These are phyloP conservation scores for Pichia sp. DNA, from an alignment of 1,139 yeast genomes.

Conservation along the genomic window DNA sequence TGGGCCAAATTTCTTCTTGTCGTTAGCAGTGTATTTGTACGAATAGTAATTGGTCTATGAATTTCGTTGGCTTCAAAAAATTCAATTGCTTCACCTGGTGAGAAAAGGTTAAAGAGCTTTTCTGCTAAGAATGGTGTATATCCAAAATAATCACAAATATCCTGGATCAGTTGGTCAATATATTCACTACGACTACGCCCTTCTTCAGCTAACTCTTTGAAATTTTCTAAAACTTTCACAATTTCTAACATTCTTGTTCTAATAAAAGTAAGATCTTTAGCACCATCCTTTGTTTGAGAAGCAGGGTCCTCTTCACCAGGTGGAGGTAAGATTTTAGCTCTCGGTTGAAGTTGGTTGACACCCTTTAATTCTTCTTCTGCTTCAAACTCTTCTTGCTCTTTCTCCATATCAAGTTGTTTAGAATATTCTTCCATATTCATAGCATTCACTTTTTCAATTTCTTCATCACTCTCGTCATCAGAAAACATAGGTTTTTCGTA, in stretches of 20 bases:
- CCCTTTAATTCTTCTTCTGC: slow-evolving; percentile 69
- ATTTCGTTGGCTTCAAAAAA: slow-evolving; percentile 98
- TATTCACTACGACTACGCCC: slow-evolving; percentile 83
- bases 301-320: slow-evolving; percentile 47
- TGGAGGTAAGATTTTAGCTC: slow-evolving; percentile 62
- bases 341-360: slow-evolving; percentile 55
- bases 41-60: slow-evolving; percentile 90
- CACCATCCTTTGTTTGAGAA: slow-evolving; percentile 39
- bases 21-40: slow-evolving; percentile 91
- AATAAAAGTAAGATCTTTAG: slow-evolving; percentile 70
- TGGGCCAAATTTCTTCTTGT: slow-evolving; percentile 96
- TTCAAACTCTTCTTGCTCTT: slow-evolving; percentile 64
- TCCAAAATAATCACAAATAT: slow-evolving; percentile 93
- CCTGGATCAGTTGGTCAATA: slow-evolving; percentile 65
- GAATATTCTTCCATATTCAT: slow-evolving; percentile 83
- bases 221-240: slow-evolving; percentile 91
- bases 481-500: slow-evolving; percentile 76
- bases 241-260: slow-evolving; percentile 94
- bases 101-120: slow-evolving; percentile 79
- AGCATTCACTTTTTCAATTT: slow-evolving; percentile 71
- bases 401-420: slow-evolving; percentile 62
- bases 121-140: slow-evolving; percentile 92
- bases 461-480: slow-evolving; percentile 66
- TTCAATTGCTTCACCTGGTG: slow-evolving; percentile 95
- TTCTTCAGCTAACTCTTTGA: slow-evolving; percentile 75